Evolutionary conservation across 176 grass and related monocot genomes (phyloP), one percentile per base, ranked within the genome.

Genomic region (Bonia amplexicaulis): DNA sequence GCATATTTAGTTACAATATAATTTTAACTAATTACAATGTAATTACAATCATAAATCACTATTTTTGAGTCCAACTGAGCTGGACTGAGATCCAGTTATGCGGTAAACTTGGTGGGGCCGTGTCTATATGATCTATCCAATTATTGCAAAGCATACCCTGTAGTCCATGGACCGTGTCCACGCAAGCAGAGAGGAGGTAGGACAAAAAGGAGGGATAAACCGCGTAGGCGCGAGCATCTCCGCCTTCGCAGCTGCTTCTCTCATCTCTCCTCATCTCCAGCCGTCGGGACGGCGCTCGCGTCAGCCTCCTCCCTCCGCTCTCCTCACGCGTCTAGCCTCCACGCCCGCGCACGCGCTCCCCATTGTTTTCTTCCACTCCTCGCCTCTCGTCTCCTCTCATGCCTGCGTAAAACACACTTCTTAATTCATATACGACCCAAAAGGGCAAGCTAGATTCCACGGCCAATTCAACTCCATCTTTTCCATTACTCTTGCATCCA

Each of bases 231-330:
- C 7, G 63, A 27, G 64, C 64, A 33, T 71, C 72, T 87, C 29
- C 41, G n/a, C 73, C 79, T 88, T 88, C 86, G 64, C 80, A 77
- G 86, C 73, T 71, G 64, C 80, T 88, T 88, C 86, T 73, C 67
- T 41, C 54, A 3, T 0, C 22, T 14, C 4, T 2, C 42, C 23
- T 12, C 17, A 7, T 70, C 65, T 69, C 86, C 51, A 20, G 69
- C 74, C 78, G 26, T 58, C 71, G 41, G n/a, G n/a, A n/a, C n/a
- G n/a, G n/a, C n/a, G n/a, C n/a, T n/a, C n/a, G n/a, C n/a, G n/a
- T n/a, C n/a, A n/a, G n/a, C n/a, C n/a, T n/a, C n/a, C n/a, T n/a
- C 45, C 29, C 72, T 14, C 2, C 35, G 4, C 0, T 2, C 44
- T 12, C 7, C 46, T 76, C 72, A 69, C 83, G 49, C 74, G 73